Conservation (phyloP, 768 basidiomycete species). For the Kwoniella bestiolae region DNA sequence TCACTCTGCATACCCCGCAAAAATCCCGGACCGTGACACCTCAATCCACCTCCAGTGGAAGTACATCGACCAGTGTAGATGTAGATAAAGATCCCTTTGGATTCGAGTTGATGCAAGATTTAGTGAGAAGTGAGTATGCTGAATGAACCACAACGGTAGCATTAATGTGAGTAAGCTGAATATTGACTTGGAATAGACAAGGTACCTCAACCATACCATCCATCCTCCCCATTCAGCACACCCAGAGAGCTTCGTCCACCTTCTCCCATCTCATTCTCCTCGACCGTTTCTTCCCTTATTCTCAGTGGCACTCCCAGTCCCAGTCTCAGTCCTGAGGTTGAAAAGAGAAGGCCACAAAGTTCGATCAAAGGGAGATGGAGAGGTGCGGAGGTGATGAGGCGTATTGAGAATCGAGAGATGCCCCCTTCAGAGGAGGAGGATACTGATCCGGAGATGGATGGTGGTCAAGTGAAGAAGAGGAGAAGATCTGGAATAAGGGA, state of each 20-base stretch:
- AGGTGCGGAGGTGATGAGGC: constrained; percentile 16
- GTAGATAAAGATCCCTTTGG: not conserved
- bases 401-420: constrained; percentile 11
- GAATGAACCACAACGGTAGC: too few species aligned
- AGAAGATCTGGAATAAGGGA: not conserved
- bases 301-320: not conserved
- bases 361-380: constrained; percentile 7
- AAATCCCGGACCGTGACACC: too few species aligned
- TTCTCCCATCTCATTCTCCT: constrained; percentile 18
- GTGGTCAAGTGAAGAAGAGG: too few species aligned
- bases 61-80: not conserved
- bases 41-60: not conserved
- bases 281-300: not conserved
- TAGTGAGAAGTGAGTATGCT: constrained; percentile 9
- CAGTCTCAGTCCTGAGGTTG: not conserved
- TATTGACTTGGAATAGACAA: not conserved
- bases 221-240: not conserved
- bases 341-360: not conserved
- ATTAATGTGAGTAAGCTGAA: not conserved
- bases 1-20: too few species aligned
- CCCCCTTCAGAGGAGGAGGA: not conserved
- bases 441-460: not conserved
- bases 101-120: constrained; percentile 7
- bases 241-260: constrained; percentile 3
- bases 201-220: not conserved